Evolutionary conservation across 2,329 filamentous ascomycete species (phyloP).

Genomic region (Alternaria metachromatica): DNA sequence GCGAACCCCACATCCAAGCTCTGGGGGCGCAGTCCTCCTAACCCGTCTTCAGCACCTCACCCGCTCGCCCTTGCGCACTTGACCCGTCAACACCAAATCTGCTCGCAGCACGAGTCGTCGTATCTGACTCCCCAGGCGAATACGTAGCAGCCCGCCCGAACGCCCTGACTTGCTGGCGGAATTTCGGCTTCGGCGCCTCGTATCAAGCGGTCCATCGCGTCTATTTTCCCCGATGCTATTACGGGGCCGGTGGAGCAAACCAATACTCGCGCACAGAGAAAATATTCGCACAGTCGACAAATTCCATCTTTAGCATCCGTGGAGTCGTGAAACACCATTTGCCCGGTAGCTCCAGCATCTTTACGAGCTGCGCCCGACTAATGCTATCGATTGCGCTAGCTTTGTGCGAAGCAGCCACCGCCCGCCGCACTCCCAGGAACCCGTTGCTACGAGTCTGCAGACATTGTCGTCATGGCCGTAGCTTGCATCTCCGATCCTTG

Average conservation of each 20-base stretch:
- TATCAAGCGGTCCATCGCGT: conserved; percentile 7
- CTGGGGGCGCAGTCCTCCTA: conserved; percentile 14
- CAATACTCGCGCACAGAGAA: conserved; percentile 10
- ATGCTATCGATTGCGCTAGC: conserved; percentile 1
- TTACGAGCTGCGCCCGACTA: conserved; percentile 3
- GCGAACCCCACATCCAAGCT: conserved; percentile 17
- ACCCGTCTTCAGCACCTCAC: conserved; percentile 4
- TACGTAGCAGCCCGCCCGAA: not conserved
- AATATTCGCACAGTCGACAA: conserved; percentile 3
- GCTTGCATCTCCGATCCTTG: not conserved
- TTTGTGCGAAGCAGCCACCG: not conserved
- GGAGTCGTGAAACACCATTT: conserved; percentile 3
- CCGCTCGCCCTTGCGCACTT: conserved; percentile 1
- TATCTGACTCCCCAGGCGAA: conserved; percentile 2
- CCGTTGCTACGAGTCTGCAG: not conserved
- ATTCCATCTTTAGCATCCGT: conserved; percentile 10
- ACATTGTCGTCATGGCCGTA: not conserved
- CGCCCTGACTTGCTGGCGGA: conserved; percentile 6
- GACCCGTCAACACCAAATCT: conserved; percentile 1
- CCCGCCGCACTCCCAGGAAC: not conserved
- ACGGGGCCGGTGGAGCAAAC: conserved; percentile 8
- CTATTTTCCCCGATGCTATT: conserved; percentile 11
- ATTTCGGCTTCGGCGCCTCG: conserved; percentile 10
- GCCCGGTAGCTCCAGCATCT: not conserved
- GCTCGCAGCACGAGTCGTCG: conserved; percentile 1